Base-by-base conservation (phyloP, 192 early-diverging fungal species). In the Backusella luteola region DNA sequence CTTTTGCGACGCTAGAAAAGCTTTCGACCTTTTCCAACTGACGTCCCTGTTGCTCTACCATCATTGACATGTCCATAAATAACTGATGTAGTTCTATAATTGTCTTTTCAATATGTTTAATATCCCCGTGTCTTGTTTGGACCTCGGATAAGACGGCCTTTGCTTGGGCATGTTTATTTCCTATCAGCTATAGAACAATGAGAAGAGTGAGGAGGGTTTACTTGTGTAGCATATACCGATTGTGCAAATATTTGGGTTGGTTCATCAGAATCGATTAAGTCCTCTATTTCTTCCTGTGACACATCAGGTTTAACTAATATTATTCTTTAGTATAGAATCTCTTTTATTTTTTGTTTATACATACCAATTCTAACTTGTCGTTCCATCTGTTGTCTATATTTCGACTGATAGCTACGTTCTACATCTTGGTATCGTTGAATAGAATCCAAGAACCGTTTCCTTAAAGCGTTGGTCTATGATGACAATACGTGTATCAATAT, bases 81-180 rank as follows among this genome's bases (percentile, higher is more conserved):
- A 96, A 84, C 85, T 94, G 90, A 81, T 94, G 93, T 26, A 96
- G 84, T 89, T 96, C 94, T 87, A 94, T 73, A 73, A 96, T 94
- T 9, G 90, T 93, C 79, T 91, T 91, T 85, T 96, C 94, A 79
- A 96, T 95, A 81, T 90, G 88, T 73, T 94, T 86, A 66, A 96
- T 93, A 76, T 96, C 94, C 63, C 91, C 84, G 76, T 96, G 95
- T 69, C 93, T 83, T 74, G 90, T 84, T 84, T 96, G 94, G 53
- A 96, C 94, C 81, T 95, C 93, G 17, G 86, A 74, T 35, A 96
- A 81, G 14, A 93, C 95, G 41, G 87, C 86, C 42, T 86, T 85
- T 29, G 95, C 95, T 77, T 94, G 92, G 15, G 88, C 85, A 29
- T 87, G 88, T 36, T 93, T 91, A 34, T 87, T 81, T 76, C 91